Percentiles rank a stretch among this genome's conserved stretches.
These are phyloP conservation scores for Paramecium pentaurelia DNA, from an alignment of 73 alveolate species.

Conservation along the genomic window DNA sequence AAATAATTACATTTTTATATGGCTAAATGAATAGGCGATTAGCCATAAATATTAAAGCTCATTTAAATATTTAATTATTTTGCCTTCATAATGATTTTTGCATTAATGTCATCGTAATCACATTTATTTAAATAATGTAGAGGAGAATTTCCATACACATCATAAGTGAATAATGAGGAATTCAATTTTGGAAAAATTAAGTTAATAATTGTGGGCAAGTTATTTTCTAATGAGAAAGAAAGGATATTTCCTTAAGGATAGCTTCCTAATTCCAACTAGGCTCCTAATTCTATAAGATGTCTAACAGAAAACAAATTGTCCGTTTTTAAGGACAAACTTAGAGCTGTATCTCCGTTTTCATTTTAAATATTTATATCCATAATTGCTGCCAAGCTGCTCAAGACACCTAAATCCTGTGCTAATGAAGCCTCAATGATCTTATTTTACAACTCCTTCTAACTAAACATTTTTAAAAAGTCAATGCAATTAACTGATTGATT, in stretches of 20 bases:
- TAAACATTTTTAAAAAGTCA: not conserved
- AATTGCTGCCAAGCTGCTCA: not conserved
- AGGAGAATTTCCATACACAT: not conserved
- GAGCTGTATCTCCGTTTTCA: not conserved
- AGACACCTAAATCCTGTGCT: not conserved
- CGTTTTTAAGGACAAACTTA: not conserved
- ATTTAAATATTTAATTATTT: not conserved
- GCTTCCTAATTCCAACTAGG: not conserved
- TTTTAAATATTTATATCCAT: not conserved
- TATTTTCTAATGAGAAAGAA: not conserved
- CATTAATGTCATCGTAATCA: not conserved
- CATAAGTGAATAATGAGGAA: not conserved
- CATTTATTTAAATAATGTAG: not conserved
- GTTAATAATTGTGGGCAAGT: not conserved
- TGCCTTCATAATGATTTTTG: not conserved
- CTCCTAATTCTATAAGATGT: not conserved
- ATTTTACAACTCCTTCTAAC: not conserved
- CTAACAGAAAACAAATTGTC: conserved; percentile 21
- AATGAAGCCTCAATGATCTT: not conserved
- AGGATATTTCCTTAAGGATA: not conserved
- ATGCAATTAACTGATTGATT: not conserved
- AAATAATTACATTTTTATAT: not conserved
- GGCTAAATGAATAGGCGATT: not conserved
- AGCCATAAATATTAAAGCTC: not conserved
- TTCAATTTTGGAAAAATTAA: not conserved